These are phyloP conservation scores for Amborella trichopoda DNA, from an alignment of 164 flowering plant genomes.

Conservation along the genomic window DNA sequence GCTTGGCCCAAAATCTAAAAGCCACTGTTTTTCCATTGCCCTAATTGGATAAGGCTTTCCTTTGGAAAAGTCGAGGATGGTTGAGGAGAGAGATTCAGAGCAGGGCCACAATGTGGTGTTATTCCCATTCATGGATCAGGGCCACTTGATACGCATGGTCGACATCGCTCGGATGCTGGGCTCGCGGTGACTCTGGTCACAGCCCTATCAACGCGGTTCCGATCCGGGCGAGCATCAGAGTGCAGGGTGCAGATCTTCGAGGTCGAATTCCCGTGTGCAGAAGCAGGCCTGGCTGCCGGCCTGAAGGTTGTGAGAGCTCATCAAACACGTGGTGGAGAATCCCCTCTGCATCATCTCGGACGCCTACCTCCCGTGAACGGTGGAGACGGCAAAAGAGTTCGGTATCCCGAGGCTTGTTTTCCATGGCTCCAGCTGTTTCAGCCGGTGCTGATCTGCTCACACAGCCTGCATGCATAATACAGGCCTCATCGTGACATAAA, in stretches of 20 bases:
- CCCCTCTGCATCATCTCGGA: conserved; percentile 48
- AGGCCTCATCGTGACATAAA: conserved; percentile 20
- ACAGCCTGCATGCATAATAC: conserved; percentile 16
- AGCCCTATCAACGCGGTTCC: conserved; percentile 11
- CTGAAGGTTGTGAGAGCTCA: background rate
- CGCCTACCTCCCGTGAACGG: conserved; percentile 46
- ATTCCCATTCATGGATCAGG: conserved; percentile 19
- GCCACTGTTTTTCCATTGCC: too few species aligned
- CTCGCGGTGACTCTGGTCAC: conserved; percentile 11
- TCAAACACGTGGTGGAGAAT: background rate
- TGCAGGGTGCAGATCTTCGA: too few species aligned
- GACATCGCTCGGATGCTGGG: conserved; percentile 9
- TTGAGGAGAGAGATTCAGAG: too few species aligned
- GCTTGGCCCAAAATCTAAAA: too few species aligned
- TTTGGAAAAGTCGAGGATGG: too few species aligned
- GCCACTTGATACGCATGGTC: conserved; percentile 14
- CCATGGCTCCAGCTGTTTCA: conserved; percentile 19
- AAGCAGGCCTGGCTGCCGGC: too few species aligned
- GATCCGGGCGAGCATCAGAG: too few species aligned
- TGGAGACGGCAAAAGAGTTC: conserved; percentile 22
- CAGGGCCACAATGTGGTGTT: too few species aligned
- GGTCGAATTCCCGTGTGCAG: background rate
- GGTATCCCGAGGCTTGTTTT: conserved; percentile 40
- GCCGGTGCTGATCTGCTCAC: background rate
- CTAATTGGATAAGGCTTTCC: too few species aligned